Evolutionary conservation across 192 early-diverging fungal genomes (phyloP), one percentile per base, ranked within the genome.

Genomic region (Dissophora globulifera): DNA sequence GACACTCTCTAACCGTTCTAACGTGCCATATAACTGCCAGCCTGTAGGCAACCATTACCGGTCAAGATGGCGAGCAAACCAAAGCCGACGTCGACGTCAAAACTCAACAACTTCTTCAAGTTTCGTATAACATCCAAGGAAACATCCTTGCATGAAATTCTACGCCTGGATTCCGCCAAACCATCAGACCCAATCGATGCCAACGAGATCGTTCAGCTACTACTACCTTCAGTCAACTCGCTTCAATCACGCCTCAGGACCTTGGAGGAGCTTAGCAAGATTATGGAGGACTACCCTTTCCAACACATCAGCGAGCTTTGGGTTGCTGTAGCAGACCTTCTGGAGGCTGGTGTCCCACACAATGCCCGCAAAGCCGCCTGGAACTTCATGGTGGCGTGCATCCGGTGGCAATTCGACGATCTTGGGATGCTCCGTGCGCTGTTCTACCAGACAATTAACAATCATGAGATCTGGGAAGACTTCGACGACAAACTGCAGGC

Each of bases 331-430:
- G 57, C 79, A 16, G 85, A 88, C 38, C 62, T 86, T 15, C 40
- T 88, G 41, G 63, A 74, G 25, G 60, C 71, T 17, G 60, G 67
- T 10, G 82, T 80, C 30, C 82, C 84, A 11, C 49, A 74, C 19
- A 85, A 88, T 58, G 83, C 83, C 8, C 74, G 86, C 12, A 80
- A 80, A 51, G 71, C 66, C 11, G 86, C 78, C 0, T 86, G 85
- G 78, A 63, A 80, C n/a, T 88, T 89, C 49, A 88, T 89, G 84
- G 72, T 79, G 43, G 79, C 88, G 15, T 85, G 83, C 51, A 85
- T 86, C 25, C 52, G 69, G n/a, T 82, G 85, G 1, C 85, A 89
- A 52, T 84, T 86, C 49, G 68, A 78, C 11, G 83, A 86, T 17
- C 81, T 89, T 6, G 85, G 86, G 12, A 83, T 86, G 80, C 72